Evolutionary conservation across 2,329 filamentous ascomycete genomes (phyloP).

Genomic region (Cladosporium sp.): DNA sequence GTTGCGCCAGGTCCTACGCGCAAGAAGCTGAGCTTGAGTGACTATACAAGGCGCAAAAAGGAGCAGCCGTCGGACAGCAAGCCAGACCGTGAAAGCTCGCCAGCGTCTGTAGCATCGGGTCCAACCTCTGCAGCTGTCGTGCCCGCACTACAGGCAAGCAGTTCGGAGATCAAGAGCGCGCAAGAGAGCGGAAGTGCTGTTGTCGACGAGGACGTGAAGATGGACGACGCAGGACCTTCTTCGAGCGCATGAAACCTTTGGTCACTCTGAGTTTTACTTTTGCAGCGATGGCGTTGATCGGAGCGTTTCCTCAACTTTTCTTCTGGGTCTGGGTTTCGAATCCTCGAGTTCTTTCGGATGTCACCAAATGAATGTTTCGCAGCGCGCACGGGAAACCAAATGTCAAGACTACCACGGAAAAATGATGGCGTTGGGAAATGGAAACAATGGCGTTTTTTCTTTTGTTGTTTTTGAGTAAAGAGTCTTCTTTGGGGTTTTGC

Average conservation of each 20-base stretch:
- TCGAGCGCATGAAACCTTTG: slow-evolving; percentile 1
- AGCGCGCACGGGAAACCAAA: background rate
- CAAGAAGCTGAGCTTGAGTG: slow-evolving; percentile 55
- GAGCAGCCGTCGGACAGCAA: slow-evolving; percentile 30
- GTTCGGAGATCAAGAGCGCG: slow-evolving; percentile 22
- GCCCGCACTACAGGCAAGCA: slow-evolving; percentile 28
- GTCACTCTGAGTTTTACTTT: background rate
- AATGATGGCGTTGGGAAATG: background rate
- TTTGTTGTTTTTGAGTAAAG: background rate
- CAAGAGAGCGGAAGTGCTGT: slow-evolving; percentile 23
- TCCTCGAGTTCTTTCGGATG: background rate
- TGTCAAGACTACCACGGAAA: slow-evolving; percentile 10
- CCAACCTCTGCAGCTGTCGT: slow-evolving; percentile 26
- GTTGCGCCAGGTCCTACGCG: slow-evolving; percentile 42
- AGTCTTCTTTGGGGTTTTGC: background rate
- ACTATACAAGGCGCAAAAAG: slow-evolving; percentile 49
- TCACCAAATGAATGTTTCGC: background rate
- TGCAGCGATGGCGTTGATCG: slow-evolving; percentile 12
- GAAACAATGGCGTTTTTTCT: background rate
- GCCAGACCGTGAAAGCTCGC: slow-evolving; percentile 34
- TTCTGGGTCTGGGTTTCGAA: slow-evolving; percentile 7
- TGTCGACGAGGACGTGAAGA: slow-evolving; percentile 32
- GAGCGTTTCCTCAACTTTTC: background rate
- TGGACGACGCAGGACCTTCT: slow-evolving; percentile 26
- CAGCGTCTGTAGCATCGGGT: slow-evolving; percentile 26